Evolutionary conservation across 768 basidiomycete species (phyloP), one percentile per base, ranked within the genome.

Genomic region (Exsudoporus frostii): DNA sequence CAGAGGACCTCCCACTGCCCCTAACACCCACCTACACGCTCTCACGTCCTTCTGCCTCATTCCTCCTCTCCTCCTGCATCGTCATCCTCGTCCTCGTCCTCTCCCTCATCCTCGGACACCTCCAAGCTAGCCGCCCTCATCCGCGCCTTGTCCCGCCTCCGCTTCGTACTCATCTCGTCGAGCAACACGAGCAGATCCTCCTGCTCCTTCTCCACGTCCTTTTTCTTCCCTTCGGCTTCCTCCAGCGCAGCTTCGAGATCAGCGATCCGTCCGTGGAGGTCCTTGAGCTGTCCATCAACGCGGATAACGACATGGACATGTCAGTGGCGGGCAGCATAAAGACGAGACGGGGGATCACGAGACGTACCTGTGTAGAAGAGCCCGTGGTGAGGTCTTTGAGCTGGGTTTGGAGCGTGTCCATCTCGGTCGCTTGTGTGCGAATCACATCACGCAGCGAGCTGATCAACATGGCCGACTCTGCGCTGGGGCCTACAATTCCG

Each of bases 151-250:
- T 98, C 97, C 59, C 75, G 77, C 73, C 80, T 82, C 48, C 95
- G 78, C 73, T 99, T 99, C 58, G 75, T 80, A 41, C 84, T 90
- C 56, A 97, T 76, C 72, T 98, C 97, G 63, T 98, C 97, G 4
- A 99, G 75, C 30, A 98, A 72, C 11, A 99, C 95, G 20, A 99
- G 75, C 44, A 98, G 69, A 70, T 99, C 96, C 66, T 98, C 96
- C 62, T 98, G 95, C 68, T 99, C 96, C 71, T 94, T 95, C 70
- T 97, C 93, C 22, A 85, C 82, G 9, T 97, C 93, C 59, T 81
- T 86, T 45, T 82, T 79, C 66, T 86, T 88, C 50, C 76, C 78
- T 59, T 88, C 80, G 9, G 84, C 76, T 1, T 71, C 72, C 39
- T 71, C 68, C 8, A 92, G 67, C 49, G 83, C 70, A 14, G 67